These are phyloP conservation scores for Suhomyces guaymorum DNA, from an alignment of 1,139 yeast species.

Conservation along the genomic window DNA sequence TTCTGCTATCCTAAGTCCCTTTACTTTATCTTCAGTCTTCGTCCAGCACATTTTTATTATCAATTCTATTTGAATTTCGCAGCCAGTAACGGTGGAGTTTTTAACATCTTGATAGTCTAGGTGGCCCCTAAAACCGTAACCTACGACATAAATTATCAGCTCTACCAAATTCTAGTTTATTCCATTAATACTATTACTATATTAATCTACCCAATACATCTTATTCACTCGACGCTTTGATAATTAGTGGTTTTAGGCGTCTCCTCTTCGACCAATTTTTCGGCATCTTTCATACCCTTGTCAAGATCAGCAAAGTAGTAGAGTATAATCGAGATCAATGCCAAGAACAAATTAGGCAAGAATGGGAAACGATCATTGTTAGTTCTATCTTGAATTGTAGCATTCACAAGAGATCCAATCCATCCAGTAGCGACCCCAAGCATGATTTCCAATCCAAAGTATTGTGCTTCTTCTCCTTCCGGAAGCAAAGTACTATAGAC, in stretches of 20 bases:
- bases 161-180: no score
- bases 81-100: no score
- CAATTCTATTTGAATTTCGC: no score
- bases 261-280: conserved; percentile 12
- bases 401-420: conserved; percentile 45
- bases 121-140: no score
- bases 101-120: no score
- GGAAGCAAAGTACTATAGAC: conserved; percentile 44
- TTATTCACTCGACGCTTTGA: conserved; percentile 3
- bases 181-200: no score
- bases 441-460: conserved; percentile 45
- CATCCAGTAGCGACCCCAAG: conserved; percentile 48
- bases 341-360: conserved; percentile 39
- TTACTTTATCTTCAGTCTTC: no score
- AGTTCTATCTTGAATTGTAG: conserved; percentile 44
- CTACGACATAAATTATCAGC: no score
- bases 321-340: conserved; percentile 25
- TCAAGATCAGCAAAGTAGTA: conserved; percentile 35
- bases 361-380: conserved; percentile 42
- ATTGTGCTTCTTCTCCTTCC: conserved; percentile 47
- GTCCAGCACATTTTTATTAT: no score
- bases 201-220: no score
- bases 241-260: background rate
- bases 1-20: no score
- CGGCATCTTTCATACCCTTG: conserved; percentile 34